Base-by-base conservation (phyloP, 1,284 basidiomycete genomes). In the Rhodofomes roseus region DNA sequence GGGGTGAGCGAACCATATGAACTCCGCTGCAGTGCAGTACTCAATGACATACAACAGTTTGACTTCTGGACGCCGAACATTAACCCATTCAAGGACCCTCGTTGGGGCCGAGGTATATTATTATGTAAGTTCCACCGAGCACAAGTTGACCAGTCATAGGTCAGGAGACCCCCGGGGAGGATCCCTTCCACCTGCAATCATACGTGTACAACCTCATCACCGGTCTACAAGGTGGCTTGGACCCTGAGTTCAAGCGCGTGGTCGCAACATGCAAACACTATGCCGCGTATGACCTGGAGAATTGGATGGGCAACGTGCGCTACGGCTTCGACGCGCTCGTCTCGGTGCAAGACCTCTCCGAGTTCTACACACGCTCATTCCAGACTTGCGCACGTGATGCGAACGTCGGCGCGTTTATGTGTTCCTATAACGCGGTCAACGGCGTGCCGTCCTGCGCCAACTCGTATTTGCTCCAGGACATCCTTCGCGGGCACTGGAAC, bases 31-130 rank as follows among this genome's bases (percentile, higher is more conserved):
- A 4, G 8, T 37, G 2, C 18, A 43, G 8, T 25, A 20, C 14
- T 14, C 18, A n/a, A 14, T 59, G 54, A 55, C 52, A 34, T 34
- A 16, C 36, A 8, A 20, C 23, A 56, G 0, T 70, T 84, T 36
- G 81, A 83, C 66, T 84, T 76, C 66, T 85, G 78, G 68, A 83
- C 82, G 0, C 83, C 83, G 1, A 84, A 84, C 58, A 84, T 84
- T 65, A 85, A 84, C 63, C 81, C 82, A 0, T 85, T 84, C 75
- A 81, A 80, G 63, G 83, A 84, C 63, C 83, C 83, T 58, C 80
- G 82, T 20, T 84, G 83, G 83, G 83, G 83, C 14, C 75, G 83
- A 51, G 83, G 83, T 4, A 31, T 7, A 50, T 55, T 44, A n/a
- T 9, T 50, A 23, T 55, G 1, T 20, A 14, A 41, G 20, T 46